Evolutionary conservation across 352 stramenopile genomes (phyloP), one percentile per base, ranked within the genome.

Genomic region (Phytopythium vexans): DNA sequence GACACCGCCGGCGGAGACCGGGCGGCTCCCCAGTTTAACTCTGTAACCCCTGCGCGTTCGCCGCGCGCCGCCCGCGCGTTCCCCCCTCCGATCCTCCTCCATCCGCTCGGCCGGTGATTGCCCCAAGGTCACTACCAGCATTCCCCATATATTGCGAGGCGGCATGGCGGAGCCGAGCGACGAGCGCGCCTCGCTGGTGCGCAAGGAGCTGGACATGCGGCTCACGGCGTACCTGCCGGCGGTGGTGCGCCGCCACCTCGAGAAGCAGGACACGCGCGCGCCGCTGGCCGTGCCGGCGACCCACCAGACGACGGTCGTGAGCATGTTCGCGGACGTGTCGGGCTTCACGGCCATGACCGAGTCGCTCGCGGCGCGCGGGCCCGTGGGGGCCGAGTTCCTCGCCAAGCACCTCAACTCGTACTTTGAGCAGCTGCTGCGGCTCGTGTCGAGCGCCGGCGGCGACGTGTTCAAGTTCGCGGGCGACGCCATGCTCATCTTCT

Each of bases 391-490:
- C 8, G 93, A 98, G 52, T 86, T 89, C 27, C 79, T 98, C 15
- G 83, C 68, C 16, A 91, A 86, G 49, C 83, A 97, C 64, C 58
- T 98, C n/a, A 98, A 98, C 62, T 96, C 87, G 64, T 96, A 96
- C 68, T 98, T 94, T 68, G 79, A 94, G 56, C 86, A 95, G 69
- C 66, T 95, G 7, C 53, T 95, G 40, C 62, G 79, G 21, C 74
- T 90, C 39, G 75, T 95, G n/a, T 87, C 82, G 4, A 89, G 81
- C 52, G 82, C 84, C 10, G 74, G 74, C 8, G 84, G 88, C 41
- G 89, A 97, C 67, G 88, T 96, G 15, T 95, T 98, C 67, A 98
- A 98, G 74, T 98, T 98, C 59, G 94, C 94, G 10, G 94, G 94
- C n/a, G 94, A 98, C 48, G 94, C 94, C 14, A 90, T 98, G 79